Percentiles rank a stretch among this genome's conserved stretches.
These are phyloP conservation scores for Ocimum tenuiflorum DNA, from an alignment of 257 asterid genomes.

Conservation along the genomic window DNA sequence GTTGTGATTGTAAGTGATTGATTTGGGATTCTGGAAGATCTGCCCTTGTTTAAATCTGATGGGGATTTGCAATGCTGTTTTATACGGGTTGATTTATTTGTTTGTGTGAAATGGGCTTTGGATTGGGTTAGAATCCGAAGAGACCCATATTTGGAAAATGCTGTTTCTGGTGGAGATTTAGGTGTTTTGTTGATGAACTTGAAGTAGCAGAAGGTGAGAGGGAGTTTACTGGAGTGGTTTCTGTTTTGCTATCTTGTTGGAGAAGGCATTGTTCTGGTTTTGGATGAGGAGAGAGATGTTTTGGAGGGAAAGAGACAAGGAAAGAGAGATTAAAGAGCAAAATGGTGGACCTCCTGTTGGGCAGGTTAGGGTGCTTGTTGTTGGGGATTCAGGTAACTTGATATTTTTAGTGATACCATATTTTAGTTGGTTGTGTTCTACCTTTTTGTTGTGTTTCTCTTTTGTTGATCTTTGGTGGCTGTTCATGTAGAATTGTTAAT, in stretches of 20 bases:
- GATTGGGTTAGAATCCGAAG: background rate
- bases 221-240: background rate
- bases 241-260: background rate
- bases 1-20: conserved; percentile 10
- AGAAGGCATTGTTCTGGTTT: background rate
- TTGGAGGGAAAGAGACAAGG: conserved; percentile 78
- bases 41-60: conserved; percentile 1
- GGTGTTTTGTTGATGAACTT: conserved; percentile 23
- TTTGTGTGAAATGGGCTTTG: conserved; percentile 17
- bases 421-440: background rate
- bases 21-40: background rate
- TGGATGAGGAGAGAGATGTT: conserved; percentile 44
- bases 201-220: conserved; percentile 19
- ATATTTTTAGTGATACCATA: background rate
- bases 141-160: conserved; percentile 6
- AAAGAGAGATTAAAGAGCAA: conserved; percentile 53
- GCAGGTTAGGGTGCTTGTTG: conserved; percentile 85
- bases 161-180: conserved; percentile 13
- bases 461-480: conserved; percentile 3
- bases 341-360: conserved; percentile 91
- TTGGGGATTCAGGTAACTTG: conserved; percentile 82
- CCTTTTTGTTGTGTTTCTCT: background rate
- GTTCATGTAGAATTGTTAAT: background rate
- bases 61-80: conserved; percentile 12
- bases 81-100: conserved; percentile 7